A percentile compares a stretch with the other conserved stretches of the same genome.
phyloP scores from a whole-genome alignment of 345 rosid genomes.

The Brassica cretica region DNA sequence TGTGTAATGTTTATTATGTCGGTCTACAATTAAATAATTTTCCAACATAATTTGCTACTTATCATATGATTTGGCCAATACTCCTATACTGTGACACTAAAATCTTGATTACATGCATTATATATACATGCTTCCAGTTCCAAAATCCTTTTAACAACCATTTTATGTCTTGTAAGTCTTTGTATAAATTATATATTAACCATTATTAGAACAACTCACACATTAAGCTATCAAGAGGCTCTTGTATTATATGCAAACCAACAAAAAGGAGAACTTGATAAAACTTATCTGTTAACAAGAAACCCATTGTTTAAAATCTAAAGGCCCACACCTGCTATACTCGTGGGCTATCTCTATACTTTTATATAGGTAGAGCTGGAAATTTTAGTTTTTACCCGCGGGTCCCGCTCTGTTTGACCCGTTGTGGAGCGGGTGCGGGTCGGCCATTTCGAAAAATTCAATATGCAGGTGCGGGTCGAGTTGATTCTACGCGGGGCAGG shows the following conservation, averaged over 20 bases:
- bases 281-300: too few relatives aligned
- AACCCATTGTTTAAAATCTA: too few relatives aligned
- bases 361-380: too few relatives aligned
- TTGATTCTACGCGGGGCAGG: too few relatives aligned
- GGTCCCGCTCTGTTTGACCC: too few relatives aligned
- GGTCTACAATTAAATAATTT: neutral
- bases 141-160: neutral
- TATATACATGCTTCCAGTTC: neutral
- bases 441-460: too few relatives aligned
- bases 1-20: constrained; percentile 13
- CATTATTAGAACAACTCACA: neutral
- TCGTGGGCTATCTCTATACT: too few relatives aligned
- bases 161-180: neutral
- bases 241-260: neutral
- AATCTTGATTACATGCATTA: neutral
- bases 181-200: neutral
- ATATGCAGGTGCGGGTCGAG: too few relatives aligned
- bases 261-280: neutral
- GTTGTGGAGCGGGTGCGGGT: too few relatives aligned
- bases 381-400: too few relatives aligned
- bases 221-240: neutral
- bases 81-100: neutral
- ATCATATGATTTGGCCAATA: neutral
- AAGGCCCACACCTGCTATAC: too few relatives aligned
- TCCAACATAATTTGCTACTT: neutral